Conservation (phyloP, 805 yeast genomes). For the Ogataea parapolymorpha region DNA sequence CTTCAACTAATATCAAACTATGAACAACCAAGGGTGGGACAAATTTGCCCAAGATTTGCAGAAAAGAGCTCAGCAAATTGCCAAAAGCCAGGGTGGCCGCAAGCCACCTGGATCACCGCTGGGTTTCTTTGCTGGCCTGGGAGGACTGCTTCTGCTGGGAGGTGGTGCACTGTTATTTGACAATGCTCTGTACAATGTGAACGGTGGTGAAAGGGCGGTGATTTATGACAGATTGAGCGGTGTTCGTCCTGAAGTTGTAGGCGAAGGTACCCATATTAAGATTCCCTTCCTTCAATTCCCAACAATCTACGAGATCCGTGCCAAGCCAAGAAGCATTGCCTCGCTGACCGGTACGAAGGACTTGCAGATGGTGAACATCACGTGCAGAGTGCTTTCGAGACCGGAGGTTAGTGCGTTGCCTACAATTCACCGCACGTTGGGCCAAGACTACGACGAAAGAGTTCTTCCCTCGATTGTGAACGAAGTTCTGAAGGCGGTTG, state of each 20-base stretch:
- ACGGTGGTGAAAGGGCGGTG: conserved; percentile 98
- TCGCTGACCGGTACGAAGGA: conserved; percentile 97
- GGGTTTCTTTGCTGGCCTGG: conserved; percentile 59
- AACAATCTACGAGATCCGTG: conserved; percentile 88
- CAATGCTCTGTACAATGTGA: conserved; percentile 74
- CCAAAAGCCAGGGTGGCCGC: conserved; percentile 31
- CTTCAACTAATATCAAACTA: conserved; percentile 6
- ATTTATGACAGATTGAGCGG: conserved; percentile 87
- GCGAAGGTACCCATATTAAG: conserved; percentile 93
- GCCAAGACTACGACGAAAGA: conserved; percentile 93
- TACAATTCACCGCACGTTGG: conserved; percentile 84
- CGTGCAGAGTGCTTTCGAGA: conserved; percentile 94
- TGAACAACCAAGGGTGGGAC: conserved; percentile 47
- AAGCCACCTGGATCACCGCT: conserved; percentile 38
- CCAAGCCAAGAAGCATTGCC: conserved; percentile 94
- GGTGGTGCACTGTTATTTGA: conserved; percentile 53
- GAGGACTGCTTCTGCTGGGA: conserved; percentile 57
- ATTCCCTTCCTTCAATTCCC: conserved; percentile 96
- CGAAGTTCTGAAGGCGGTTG: conserved; percentile 93
- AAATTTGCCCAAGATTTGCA: conserved; percentile 49
- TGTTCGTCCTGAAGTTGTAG: conserved; percentile 74
- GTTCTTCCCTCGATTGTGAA: conserved; percentile 97
- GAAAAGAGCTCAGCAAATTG: conserved; percentile 40
- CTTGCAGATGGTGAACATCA: conserved; percentile 97
- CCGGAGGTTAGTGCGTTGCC: conserved; percentile 82